A percentile compares a stretch with the other conserved stretches of the same genome.
Evolutionary conservation across 164 flowering plant genomes (phyloP).

Genomic region (Stephania cephalantha): DNA sequence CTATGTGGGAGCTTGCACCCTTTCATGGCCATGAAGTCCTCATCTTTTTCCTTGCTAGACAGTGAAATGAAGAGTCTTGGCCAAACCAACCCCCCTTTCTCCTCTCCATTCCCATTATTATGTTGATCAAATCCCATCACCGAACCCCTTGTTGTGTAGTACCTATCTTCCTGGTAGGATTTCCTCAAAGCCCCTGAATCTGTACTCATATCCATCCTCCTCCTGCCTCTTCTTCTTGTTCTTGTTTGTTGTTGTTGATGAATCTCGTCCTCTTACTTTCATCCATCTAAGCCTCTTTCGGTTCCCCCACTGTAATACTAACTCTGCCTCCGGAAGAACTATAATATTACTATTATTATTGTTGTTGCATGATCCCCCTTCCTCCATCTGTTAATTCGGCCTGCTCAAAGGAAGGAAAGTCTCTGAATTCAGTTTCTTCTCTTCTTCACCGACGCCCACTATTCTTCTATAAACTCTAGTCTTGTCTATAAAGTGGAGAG

Average conservation of each 20-base stretch:
- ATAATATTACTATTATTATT: too few relatives aligned
- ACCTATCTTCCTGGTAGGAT: constrained; percentile 47
- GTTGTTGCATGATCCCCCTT: too few relatives aligned
- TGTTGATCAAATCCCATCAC: constrained; percentile 36
- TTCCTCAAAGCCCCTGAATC: constrained; percentile 21
- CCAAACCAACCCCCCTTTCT: constrained; percentile 34
- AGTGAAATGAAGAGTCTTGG: constrained; percentile 43
- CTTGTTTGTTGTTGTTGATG: constrained; percentile 19
- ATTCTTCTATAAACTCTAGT: too few relatives aligned
- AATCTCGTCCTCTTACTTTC: constrained; percentile 34
- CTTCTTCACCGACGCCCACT: too few relatives aligned
- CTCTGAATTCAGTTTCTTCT: too few relatives aligned
- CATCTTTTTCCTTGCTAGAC: constrained; percentile 58
- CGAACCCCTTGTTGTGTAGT: constrained; percentile 59
- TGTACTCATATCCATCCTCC: constrained; percentile 6
- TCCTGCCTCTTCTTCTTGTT: neutral
- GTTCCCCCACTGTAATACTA: constrained; percentile 60
- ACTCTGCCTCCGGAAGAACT: constrained; percentile 33
- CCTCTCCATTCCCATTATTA: constrained; percentile 27
- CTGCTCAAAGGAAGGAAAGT: too few relatives aligned
- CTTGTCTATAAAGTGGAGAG: too few relatives aligned
- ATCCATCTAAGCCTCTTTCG: constrained; percentile 50
- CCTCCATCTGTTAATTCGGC: too few relatives aligned
- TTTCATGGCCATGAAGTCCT: constrained; percentile 66
- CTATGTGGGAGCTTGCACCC: constrained; percentile 61